Evolutionary conservation across 2,329 filamentous ascomycete genomes (phyloP).

Genomic region (Penicillium sp.): DNA sequence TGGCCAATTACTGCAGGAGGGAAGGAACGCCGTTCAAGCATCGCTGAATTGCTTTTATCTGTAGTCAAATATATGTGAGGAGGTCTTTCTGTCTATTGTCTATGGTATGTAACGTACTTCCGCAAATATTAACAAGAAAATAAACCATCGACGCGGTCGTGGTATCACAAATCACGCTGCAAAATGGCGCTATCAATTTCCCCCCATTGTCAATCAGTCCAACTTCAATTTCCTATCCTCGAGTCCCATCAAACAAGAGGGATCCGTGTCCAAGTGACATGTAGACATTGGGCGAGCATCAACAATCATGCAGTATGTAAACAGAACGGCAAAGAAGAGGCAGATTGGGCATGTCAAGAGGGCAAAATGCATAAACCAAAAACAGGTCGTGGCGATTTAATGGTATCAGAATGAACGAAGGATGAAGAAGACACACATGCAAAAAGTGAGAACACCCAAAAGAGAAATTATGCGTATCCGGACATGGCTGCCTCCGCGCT

Average conservation of each 20-base stretch:
- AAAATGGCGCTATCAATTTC: slow-evolving; percentile 11
- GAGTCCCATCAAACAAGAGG: background rate
- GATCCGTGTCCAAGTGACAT: background rate
- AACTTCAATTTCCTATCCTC: too few species aligned
- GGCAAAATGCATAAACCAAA: background rate
- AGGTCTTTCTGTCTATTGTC: background rate
- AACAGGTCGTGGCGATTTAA: slow-evolving; percentile 18
- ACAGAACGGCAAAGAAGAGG: background rate
- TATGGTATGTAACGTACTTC: background rate
- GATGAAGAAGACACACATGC: background rate
- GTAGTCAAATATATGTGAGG: background rate
- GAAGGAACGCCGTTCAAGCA: background rate
- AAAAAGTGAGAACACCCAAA: background rate
- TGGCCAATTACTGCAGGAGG: too few species aligned
- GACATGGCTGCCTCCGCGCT: slow-evolving; percentile 9
- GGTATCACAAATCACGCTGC: slow-evolving; percentile 19
- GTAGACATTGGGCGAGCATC: background rate
- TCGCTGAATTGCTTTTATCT: background rate
- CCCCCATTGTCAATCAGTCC: background rate
- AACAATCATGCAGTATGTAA: slow-evolving; percentile 9
- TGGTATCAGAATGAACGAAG: background rate
- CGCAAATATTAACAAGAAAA: slow-evolving; percentile 3
- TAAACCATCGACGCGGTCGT: slow-evolving; percentile 11
- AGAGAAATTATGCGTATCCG: slow-evolving; percentile 7
- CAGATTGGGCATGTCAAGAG: background rate